Base-by-base conservation (phyloP, 2,329 filamentous ascomycete genomes). In the Epichloe aotearoae region DNA sequence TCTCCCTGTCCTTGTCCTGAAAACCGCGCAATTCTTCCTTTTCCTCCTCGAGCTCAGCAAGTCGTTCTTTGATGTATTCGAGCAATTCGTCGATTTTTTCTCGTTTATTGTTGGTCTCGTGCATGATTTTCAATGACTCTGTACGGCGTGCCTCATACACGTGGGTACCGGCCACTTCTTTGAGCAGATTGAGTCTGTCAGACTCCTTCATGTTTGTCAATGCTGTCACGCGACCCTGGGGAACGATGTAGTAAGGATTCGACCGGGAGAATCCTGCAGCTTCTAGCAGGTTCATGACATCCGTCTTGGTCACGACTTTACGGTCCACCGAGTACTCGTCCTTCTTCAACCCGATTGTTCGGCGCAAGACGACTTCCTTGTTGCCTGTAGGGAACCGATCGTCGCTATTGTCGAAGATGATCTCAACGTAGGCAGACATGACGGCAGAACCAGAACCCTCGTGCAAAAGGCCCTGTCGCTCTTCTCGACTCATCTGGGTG, bases 351-450 rank as follows among this genome's bases (percentile, higher is more conserved):
- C 91, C 93, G 66, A 98, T 98, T 0, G 93, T 97, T 43, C 93
- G 86, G 55, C 94, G 86, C 52, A 98, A 73, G 41, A 93, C 83
- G 46, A 97, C 81, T 66, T 98, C 91, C 53, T 89, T 84, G 63
- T 88, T 93, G 58, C 88, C 88, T 10, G 89, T 96, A 37, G 89
- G 89, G 62, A 98, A 97, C 60, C 93, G 87, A 60, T 94, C 88
- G 65, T 98, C 91, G 60, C 80, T 87, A 65, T 98, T 98, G 76
- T 98, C 93, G 68, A 98, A 98, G 58, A 96, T 95, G 61, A 98
- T 88, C 69, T 98, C 93, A 53, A 98, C 94, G 61, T 97, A 98
- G n/a, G 93, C 94, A 46, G 90, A 95, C 88, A 96, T 95, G 61
- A 98, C 91, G 15, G 93, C 93, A 3, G 91, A 95, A 37, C 93